A percentile compares a stretch with the other conserved stretches of the same genome.
These are phyloP conservation scores for Aspergillus sp. DNA, from an alignment of 2,329 filamentous ascomycete genomes.

Conservation along the genomic window DNA sequence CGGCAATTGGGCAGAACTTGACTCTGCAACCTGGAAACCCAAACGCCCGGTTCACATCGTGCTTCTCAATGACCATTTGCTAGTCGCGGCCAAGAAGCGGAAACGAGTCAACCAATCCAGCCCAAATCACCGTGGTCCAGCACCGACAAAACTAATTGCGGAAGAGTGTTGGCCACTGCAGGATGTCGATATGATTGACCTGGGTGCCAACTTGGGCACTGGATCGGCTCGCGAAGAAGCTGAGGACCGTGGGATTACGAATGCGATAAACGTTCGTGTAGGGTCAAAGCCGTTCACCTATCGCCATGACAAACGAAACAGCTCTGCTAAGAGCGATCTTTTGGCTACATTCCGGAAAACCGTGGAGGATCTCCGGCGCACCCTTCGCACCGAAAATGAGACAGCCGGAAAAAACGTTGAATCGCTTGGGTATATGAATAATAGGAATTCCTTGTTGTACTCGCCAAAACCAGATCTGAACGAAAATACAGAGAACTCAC, in stretches of 20 bases:
- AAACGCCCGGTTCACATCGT: conserved; percentile 87
- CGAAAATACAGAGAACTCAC: conserved; percentile 73
- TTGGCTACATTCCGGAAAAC: conserved; percentile 90
- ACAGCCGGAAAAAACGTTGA: conserved; percentile 81
- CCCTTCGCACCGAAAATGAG: conserved; percentile 80
- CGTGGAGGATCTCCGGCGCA: conserved; percentile 86
- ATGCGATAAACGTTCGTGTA: conserved; percentile 87
- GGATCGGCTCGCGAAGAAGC: conserved; percentile 40
- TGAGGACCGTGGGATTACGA: conserved; percentile 64
- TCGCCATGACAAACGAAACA: conserved; percentile 78
- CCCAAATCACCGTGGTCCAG: conserved; percentile 46
- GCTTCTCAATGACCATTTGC: conserved; percentile 87
- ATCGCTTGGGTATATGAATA: conserved; percentile 81
- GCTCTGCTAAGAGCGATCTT: conserved; percentile 74
- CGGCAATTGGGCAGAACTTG: conserved; percentile 90
- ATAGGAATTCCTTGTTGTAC: conserved; percentile 64
- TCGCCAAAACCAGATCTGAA: conserved; percentile 78
- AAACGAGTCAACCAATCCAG: conserved; percentile 71
- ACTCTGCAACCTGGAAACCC: conserved; percentile 96
- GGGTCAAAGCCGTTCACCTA: conserved; percentile 94
- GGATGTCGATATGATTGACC: conserved; percentile 89
- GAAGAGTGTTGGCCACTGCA: conserved; percentile 92
- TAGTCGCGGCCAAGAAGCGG: conserved; percentile 90
- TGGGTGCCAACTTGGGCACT: conserved; percentile 56
- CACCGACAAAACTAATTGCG: conserved; percentile 74